Evolutionary conservation across 2,329 filamentous ascomycete species (phyloP).

Genomic region (Ascochyta viciae-villosae): DNA sequence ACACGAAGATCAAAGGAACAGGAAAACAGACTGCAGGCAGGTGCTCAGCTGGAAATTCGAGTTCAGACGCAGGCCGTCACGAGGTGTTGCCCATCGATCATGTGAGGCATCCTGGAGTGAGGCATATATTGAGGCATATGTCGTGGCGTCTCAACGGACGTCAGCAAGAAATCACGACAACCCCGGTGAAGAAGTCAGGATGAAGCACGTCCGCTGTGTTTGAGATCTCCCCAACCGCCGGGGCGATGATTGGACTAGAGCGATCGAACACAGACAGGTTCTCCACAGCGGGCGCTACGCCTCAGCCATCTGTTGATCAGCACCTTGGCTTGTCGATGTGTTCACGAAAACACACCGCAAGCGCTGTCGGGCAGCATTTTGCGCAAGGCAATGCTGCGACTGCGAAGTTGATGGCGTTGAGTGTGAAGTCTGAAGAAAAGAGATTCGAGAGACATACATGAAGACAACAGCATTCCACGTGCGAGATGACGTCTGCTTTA

Average conservation of each 20-base stretch:
- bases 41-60: too few species aligned
- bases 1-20: too few species aligned
- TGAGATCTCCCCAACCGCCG: conserved; percentile 27
- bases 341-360: conserved; percentile 18
- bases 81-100: background rate
- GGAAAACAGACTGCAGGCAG: too few species aligned
- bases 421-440: background rate
- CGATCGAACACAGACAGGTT: conserved; percentile 8
- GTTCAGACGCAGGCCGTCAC: too few species aligned
- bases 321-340: conserved; percentile 2
- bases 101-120: background rate
- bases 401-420: background rate
- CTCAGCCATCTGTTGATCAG: conserved; percentile 22
- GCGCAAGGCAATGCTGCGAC: conserved; percentile 2
- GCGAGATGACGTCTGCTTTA: conserved; percentile 31
- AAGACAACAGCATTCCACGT: background rate
- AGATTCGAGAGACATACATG: background rate
- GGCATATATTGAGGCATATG: background rate
- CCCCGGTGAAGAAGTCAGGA: conserved; percentile 29
- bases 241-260: conserved; percentile 38
- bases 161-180: background rate
- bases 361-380: conserved; percentile 11
- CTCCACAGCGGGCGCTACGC: conserved; percentile 39
- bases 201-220: conserved; percentile 19
- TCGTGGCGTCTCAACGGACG: background rate